Evolutionary conservation across 306 rosid species (phyloP), one percentile per base, ranked within the genome.

Genomic region (Fragaria vesca): DNA sequence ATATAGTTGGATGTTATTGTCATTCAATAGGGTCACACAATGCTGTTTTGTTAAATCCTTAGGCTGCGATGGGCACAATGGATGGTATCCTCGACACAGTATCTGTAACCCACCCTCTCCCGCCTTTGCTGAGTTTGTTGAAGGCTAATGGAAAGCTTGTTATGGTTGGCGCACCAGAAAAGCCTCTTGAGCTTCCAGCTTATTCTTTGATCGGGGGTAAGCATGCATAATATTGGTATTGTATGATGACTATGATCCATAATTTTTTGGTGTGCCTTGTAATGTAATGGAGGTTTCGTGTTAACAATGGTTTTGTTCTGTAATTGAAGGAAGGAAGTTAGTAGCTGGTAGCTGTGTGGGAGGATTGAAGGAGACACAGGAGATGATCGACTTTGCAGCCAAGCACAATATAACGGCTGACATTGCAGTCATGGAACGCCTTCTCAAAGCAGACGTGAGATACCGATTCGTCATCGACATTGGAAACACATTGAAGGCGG

Each of bases 331-430:
- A 32, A 65, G 65, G 21, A 47, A 78, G 77, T 8, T 40, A 21
- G 30, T 87, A 1, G 87, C 50, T 42, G 88, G 93, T 0, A 87
- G 87, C 68, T 0, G 0, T 46, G 62, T 74, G 11, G 90, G 91
- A 21, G 63, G 76, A 4, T 12, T 73, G 76, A 55, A 73, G 51
- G 67, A 73, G 16, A 73, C 38, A 4, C 93, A 87, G 78, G 91
- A 84, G 54, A 87, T 89, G 91, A 5, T 90, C 21, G 88, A 87
- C 60, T 86, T 84, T 72, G 89, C 91, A 5, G 90, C 91, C 2
- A 79, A 90, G 66, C 85, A 87, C 45, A 46, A 8, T 10, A 78
- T 90, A 18, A 86, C 83, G 26, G 87, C 91, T n/a, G 87, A 89
- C 8, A 85, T 82, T 30, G 91, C 26, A 24, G 26, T 24, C 6